Conservation (phyloP, 1,139 yeast species). For the Candida frijolesensis region DNA sequence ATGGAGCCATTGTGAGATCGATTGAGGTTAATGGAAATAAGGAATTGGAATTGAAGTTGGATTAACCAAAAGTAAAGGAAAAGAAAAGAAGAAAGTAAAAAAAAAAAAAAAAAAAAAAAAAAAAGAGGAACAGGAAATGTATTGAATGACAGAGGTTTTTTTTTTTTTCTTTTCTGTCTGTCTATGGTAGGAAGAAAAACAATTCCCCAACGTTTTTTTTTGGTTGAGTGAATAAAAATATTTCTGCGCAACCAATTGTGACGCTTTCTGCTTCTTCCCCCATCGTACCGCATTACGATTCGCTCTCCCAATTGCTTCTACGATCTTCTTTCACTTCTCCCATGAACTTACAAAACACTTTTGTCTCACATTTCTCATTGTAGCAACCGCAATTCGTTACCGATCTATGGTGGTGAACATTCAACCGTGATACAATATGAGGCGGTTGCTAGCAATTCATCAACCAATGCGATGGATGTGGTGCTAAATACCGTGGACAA, state of each 20-base stretch:
- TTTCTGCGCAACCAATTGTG: no score
- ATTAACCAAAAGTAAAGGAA: neutral
- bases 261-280: neutral
- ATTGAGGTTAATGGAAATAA: slow-evolving; percentile 1
- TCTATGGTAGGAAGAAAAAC: neutral
- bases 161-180: no score
- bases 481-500: neutral
- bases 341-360: no score
- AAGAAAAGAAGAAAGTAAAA: slow-evolving; percentile 1
- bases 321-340: no score
- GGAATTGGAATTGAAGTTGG: neutral
- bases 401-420: neutral
- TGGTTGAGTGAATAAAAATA: neutral
- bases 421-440: no score
- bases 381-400: neutral
- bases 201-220: slow-evolving; percentile 5
- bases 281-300: neutral
- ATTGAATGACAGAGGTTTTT: slow-evolving; percentile 2
- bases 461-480: neutral
- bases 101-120: slow-evolving; percentile 10
- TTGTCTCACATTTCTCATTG: neutral
- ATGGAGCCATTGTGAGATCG: slow-evolving; percentile 49
- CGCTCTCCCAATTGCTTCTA: no score
- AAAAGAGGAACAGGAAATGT: slow-evolving; percentile 9
- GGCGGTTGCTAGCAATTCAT: neutral